phyloP scores from a whole-genome alignment of 768 basidiomycete species.

The Fomitopsis pulvina region DNA sequence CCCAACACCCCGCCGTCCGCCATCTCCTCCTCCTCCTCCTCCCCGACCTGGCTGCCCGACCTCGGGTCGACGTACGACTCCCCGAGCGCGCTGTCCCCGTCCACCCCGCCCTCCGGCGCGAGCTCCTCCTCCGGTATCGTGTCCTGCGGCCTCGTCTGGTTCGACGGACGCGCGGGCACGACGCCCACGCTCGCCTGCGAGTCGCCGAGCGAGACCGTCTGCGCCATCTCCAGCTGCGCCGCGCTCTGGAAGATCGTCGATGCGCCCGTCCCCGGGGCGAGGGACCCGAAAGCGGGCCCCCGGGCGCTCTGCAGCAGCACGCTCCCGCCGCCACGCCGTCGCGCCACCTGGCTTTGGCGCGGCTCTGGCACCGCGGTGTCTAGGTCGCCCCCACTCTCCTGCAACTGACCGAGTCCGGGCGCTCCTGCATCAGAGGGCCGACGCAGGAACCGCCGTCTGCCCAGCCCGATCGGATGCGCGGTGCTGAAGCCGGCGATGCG shows the following conservation, averaged over 20 bases:
- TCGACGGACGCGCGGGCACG: conserved; percentile 4
- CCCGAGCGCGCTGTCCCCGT: conserved; percentile 53
- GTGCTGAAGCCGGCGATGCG: conserved; percentile 70
- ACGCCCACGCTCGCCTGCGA: conserved; percentile 62
- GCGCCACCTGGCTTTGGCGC: conserved; percentile 52
- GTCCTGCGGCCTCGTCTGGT: conserved; percentile 5
- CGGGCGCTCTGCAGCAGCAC: conserved; percentile 26
- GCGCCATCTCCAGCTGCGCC: conserved; percentile 48
- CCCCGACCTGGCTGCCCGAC: conserved; percentile 26
- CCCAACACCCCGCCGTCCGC: conserved; percentile 84
- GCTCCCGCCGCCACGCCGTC: conserved; percentile 31
- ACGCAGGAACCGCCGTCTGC: conserved; percentile 17
- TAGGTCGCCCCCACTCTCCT: conserved; percentile 5
- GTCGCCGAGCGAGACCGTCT: conserved; percentile 70
- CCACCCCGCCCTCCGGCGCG: conserved; percentile 47
- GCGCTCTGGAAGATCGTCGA: conserved; percentile 40
- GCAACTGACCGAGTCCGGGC: background rate
- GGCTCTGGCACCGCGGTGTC: conserved; percentile 37
- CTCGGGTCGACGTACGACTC: conserved; percentile 72
- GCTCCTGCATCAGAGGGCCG: conserved; percentile 17
- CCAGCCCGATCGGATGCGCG: conserved; percentile 26
- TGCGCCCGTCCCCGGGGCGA: background rate
- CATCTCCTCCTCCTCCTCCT: conserved; percentile 46
- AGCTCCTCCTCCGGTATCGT: conserved; percentile 41
- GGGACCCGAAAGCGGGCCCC: background rate